Evolutionary conservation across 768 basidiomycete species (phyloP).

Genomic region (Leccinum disarticulatum): DNA sequence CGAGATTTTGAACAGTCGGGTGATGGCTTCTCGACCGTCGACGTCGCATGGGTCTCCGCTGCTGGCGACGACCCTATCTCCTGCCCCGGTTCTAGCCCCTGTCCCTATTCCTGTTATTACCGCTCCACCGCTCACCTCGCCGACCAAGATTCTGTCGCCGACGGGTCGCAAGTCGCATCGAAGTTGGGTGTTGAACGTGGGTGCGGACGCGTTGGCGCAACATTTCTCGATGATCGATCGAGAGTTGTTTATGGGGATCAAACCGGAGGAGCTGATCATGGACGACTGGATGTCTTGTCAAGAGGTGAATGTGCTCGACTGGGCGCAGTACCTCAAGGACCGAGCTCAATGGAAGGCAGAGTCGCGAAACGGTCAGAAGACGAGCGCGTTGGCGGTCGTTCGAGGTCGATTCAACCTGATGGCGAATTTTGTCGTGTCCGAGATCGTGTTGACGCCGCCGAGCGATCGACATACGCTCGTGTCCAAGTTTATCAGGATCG

Average conservation of each 20-base stretch:
- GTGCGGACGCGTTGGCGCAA: conserved; percentile 62
- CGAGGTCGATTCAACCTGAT: conserved; percentile 84
- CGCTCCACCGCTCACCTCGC: conserved; percentile 19
- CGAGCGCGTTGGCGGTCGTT: conserved; percentile 69
- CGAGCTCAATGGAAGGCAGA: conserved; percentile 68
- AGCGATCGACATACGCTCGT: conserved; percentile 63
- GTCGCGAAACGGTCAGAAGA: conserved; percentile 54
- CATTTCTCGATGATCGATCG: conserved; percentile 89
- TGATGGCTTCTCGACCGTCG: conserved; percentile 44
- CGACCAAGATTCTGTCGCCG: conserved; percentile 38
- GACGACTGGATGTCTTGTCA: conserved; percentile 65
- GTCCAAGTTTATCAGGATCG: conserved; percentile 80
- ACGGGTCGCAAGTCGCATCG: conserved; percentile 51
- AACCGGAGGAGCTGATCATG: conserved; percentile 85
- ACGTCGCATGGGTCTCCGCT: conserved; percentile 32
- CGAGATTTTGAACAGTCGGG: conserved; percentile 63
- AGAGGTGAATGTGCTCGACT: conserved; percentile 73
- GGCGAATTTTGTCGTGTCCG: conserved; percentile 76
- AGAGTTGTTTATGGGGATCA: conserved; percentile 80
- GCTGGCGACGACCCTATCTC: conserved; percentile 17
- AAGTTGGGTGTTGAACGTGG: conserved; percentile 68
- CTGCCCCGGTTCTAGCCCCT: conserved; percentile 1
- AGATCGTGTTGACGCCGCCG: conserved; percentile 75
- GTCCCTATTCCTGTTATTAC: background rate
- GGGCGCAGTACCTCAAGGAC: conserved; percentile 80